A percentile compares a stretch with the other conserved stretches of the same genome.
These are phyloP conservation scores for Metschnikowia cubensis DNA, from an alignment of 805 yeast species.

Conservation along the genomic window DNA sequence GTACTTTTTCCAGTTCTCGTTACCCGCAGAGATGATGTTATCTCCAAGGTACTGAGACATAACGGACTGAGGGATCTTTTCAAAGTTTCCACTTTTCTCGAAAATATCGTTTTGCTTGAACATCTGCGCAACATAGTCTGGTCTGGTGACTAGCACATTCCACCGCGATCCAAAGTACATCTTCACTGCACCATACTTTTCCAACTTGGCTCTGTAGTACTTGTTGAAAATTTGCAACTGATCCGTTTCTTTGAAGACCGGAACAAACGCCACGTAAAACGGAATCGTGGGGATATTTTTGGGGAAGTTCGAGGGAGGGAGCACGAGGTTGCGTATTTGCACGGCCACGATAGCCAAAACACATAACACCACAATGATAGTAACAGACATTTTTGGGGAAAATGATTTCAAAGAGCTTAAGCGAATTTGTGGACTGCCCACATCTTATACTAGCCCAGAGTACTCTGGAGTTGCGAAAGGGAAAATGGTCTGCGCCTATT, in stretches of 20 bases:
- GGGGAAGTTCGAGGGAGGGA: slow-evolving; percentile 53
- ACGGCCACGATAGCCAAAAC: background rate
- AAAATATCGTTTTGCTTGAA: slow-evolving; percentile 47
- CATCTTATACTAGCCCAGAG: background rate
- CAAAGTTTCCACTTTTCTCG: slow-evolving; percentile 58
- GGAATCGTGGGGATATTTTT: slow-evolving; percentile 57
- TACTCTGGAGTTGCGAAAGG: background rate
- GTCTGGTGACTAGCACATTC: slow-evolving; percentile 52
- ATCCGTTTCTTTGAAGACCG: slow-evolving; percentile 41
- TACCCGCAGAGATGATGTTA: slow-evolving; percentile 58
- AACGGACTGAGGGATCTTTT: slow-evolving; percentile 53
- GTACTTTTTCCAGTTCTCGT: slow-evolving; percentile 47
- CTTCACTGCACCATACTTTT: slow-evolving; percentile 54
- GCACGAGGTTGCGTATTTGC: slow-evolving; percentile 16
- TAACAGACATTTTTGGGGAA: background rate
- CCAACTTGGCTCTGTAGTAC: slow-evolving; percentile 43
- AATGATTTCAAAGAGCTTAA: no score
- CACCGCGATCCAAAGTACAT: slow-evolving; percentile 58
- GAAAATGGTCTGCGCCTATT: background rate
- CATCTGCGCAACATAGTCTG: slow-evolving; percentile 43
- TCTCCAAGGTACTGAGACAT: slow-evolving; percentile 56
- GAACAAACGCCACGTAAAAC: slow-evolving; percentile 51
- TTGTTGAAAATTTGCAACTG: slow-evolving; percentile 44
- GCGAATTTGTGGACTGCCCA: background rate
- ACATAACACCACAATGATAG: background rate